phyloP scores from a whole-genome alignment of 2,329 filamentous ascomycete genomes.

The Bimuria novae-zelandiae region DNA sequence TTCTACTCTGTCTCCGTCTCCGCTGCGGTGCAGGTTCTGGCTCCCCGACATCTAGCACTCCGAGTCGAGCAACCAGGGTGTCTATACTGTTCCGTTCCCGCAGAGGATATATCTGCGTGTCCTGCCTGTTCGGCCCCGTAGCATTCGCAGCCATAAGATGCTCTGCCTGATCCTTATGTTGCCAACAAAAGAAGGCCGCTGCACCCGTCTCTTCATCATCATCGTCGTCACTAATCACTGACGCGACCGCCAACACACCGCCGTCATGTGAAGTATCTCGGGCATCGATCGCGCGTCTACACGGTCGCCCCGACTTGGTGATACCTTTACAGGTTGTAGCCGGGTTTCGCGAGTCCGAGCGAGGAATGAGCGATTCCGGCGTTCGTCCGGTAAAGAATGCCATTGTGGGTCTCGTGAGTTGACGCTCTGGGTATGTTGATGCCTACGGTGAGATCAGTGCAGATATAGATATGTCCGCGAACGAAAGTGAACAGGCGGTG shows the following conservation, averaged over 20 bases:
- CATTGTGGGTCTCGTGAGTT: slow-evolving; percentile 18
- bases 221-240: slow-evolving; percentile 48
- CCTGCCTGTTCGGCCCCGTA: slow-evolving; percentile 26
- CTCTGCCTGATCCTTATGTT: slow-evolving; percentile 86
- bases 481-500: background rate
- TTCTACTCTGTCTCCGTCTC: slow-evolving; percentile 31
- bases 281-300: slow-evolving; percentile 70
- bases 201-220: slow-evolving; percentile 62
- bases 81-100: slow-evolving; percentile 79
- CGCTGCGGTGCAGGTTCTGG: slow-evolving; percentile 43
- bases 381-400: slow-evolving; percentile 53
- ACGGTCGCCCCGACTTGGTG: slow-evolving; percentile 80
- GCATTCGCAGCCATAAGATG: slow-evolving; percentile 35
- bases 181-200: slow-evolving; percentile 81
- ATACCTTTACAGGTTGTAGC: slow-evolving; percentile 86
- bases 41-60: slow-evolving; percentile 68
- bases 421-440: slow-evolving; percentile 8
- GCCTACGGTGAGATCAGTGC: background rate
- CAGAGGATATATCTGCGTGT: slow-evolving; percentile 58
- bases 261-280: slow-evolving; percentile 43
- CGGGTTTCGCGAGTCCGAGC: slow-evolving; percentile 84
- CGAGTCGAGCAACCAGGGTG: slow-evolving; percentile 79
- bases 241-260: slow-evolving; percentile 49
- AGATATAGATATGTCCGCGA: background rate
- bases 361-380: slow-evolving; percentile 77